phyloP scores from a whole-genome alignment of 768 basidiomycete species.

The Tulasnella calospora region DNA sequence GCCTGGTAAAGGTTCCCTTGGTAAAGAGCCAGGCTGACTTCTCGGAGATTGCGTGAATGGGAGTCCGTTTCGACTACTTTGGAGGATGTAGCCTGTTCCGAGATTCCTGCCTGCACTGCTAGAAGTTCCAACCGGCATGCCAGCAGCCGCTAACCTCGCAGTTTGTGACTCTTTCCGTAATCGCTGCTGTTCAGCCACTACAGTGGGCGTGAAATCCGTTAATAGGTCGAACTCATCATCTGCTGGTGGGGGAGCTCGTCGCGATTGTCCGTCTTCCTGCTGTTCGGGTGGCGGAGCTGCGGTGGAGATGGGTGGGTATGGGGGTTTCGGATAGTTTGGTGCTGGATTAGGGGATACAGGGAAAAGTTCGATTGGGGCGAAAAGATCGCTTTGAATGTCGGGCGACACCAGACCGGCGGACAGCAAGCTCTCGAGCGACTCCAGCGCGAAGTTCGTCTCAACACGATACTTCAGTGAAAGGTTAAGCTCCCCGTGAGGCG shows the following conservation, averaged over 20 bases:
- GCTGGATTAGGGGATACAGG: constrained; percentile 9
- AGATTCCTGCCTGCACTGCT: neutral
- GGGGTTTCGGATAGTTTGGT: constrained; percentile 20
- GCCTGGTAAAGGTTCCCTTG: neutral
- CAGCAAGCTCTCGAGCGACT: constrained; percentile 70
- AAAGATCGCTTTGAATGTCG: neutral
- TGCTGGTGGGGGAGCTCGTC: neutral
- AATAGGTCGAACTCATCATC: constrained; percentile 23
- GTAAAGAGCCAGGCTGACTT: constrained; percentile 16
- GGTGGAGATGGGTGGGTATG: constrained; percentile 8
- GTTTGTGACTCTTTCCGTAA: constrained; percentile 14
- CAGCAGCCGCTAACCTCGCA: neutral
- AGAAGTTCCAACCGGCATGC: neutral
- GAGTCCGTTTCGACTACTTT: neutral
- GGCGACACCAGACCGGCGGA: constrained; percentile 63
- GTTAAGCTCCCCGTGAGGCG: constrained; percentile 60
- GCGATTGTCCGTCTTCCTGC: neutral
- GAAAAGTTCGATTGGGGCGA: constrained; percentile 18
- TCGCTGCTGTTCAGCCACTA: constrained; percentile 22
- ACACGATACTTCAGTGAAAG: constrained; percentile 62
- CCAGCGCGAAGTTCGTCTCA: constrained; percentile 63
- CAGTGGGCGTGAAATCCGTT: constrained; percentile 22
- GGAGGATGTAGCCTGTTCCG: neutral
- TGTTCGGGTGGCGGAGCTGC: neutral
- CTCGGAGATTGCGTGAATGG: constrained; percentile 1